These are phyloP conservation scores for Tetrahymena malaccensis DNA, from an alignment of 73 alveolate species.

Conservation along the genomic window DNA sequence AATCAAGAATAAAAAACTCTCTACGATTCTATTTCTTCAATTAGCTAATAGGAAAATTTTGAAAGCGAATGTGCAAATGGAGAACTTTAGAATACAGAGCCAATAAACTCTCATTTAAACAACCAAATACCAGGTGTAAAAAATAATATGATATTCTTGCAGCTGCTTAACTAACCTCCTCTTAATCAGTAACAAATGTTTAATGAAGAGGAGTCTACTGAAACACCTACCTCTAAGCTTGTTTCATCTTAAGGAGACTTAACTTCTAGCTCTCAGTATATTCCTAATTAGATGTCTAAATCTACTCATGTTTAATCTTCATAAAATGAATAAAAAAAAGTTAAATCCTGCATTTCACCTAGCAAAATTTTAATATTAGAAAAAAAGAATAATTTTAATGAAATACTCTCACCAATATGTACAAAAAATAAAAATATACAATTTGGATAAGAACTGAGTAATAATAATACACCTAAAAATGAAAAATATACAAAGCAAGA, in stretches of 20 bases:
- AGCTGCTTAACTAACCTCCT: not conserved
- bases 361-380: not conserved
- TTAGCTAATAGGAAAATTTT: not conserved
- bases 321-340: not conserved
- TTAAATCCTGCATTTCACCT: not conserved
- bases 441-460: not conserved
- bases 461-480: not conserved
- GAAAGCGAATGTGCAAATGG: not conserved
- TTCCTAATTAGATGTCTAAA: not conserved
- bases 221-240: not conserved
- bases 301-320: not conserved
- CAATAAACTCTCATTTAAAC: not conserved
- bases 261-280: not conserved
- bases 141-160: not conserved
- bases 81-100: not conserved
- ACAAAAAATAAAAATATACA: not conserved
- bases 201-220: not conserved
- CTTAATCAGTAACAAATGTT: not conserved
- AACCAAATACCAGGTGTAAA: not conserved
- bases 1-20: not conserved
- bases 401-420: not conserved
- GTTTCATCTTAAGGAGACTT: not conserved
- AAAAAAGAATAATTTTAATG: not conserved
- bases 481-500: not conserved
- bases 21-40: not conserved